Evolutionary conservation across 75 land plant genomes (phyloP).

Genomic region (Picea sitchensis): DNA sequence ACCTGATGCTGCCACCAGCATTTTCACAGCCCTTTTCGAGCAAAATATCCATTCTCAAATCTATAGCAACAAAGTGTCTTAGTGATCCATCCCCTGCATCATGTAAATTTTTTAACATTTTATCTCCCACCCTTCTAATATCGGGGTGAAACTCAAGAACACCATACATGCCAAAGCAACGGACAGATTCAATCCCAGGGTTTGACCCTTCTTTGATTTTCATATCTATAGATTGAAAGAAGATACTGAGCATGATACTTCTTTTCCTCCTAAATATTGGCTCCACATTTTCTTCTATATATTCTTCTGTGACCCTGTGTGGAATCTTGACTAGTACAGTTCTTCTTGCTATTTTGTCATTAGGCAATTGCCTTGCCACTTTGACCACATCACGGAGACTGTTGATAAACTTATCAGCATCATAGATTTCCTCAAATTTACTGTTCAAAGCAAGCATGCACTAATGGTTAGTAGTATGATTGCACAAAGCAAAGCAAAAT

Average conservation of each 20-base stretch:
- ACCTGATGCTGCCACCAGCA: slow-evolving; percentile 4
- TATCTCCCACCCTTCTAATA: slow-evolving; percentile 48
- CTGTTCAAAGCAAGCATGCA: slow-evolving; percentile 29
- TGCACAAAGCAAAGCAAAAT: neutral
- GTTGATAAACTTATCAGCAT: slow-evolving; percentile 61
- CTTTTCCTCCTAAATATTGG: slow-evolving; percentile 38
- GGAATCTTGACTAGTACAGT: slow-evolving; percentile 53
- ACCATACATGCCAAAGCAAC: slow-evolving; percentile 67
- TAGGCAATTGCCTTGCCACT: slow-evolving; percentile 41
- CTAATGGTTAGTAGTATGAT: neutral
- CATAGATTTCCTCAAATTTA: slow-evolving; percentile 76
- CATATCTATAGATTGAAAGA: slow-evolving; percentile 53
- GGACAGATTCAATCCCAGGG: slow-evolving; percentile 32
- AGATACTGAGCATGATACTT: slow-evolving; percentile 40
- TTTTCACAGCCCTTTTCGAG: slow-evolving; percentile 57
- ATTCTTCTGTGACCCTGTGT: slow-evolving; percentile 43
- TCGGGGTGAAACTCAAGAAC: slow-evolving; percentile 44
- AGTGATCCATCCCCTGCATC: slow-evolving; percentile 43
- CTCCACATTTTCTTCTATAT: slow-evolving; percentile 48
- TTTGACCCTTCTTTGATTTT: slow-evolving; percentile 24
- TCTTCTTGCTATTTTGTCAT: slow-evolving; percentile 27
- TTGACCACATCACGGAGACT: slow-evolving; percentile 66
- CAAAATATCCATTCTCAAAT: slow-evolving; percentile 59
- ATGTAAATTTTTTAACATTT: slow-evolving; percentile 47
- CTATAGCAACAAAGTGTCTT: slow-evolving; percentile 68